phyloP scores from a whole-genome alignment of 768 basidiomycete genomes.

The Tylopilus intermedius region DNA sequence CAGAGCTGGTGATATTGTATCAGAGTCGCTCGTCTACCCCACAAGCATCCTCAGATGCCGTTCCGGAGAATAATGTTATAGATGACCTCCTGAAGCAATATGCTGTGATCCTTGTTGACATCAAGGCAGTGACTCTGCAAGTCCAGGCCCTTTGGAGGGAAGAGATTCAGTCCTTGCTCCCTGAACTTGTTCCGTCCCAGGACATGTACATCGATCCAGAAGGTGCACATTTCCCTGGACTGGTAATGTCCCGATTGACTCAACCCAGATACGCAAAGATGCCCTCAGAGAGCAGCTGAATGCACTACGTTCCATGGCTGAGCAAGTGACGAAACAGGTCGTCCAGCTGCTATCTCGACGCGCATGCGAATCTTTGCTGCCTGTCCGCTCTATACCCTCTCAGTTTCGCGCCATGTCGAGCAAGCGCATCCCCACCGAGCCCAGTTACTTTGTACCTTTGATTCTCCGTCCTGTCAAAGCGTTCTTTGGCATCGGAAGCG shows the following conservation, averaged over 20 bases:
- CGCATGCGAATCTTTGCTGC: conserved; percentile 80
- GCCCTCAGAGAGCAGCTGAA: conserved; percentile 52
- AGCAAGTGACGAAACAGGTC: conserved; percentile 59
- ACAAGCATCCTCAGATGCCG: conserved; percentile 41
- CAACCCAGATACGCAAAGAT: conserved; percentile 33
- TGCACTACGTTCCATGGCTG: conserved; percentile 45
- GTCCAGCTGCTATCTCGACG: conserved; percentile 66
- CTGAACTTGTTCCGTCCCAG: conserved; percentile 34
- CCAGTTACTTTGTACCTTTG: conserved; percentile 80
- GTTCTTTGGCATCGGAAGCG: conserved; percentile 61
- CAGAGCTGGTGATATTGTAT: conserved; percentile 11
- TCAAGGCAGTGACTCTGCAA: conserved; percentile 51
- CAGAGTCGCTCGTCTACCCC: conserved; percentile 52
- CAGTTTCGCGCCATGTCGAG: conserved; percentile 85
- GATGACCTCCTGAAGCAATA: conserved; percentile 70
- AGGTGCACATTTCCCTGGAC: conserved; percentile 39
- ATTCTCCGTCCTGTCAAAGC: conserved; percentile 76
- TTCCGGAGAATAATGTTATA: conserved; percentile 49
- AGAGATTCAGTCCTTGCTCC: conserved; percentile 60
- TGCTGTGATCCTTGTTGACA: conserved; percentile 64
- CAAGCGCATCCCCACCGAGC: conserved; percentile 65
- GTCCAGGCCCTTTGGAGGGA: conserved; percentile 60
- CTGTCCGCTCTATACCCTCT: conserved; percentile 82
- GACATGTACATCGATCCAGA: conserved; percentile 38
- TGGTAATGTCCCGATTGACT: neutral